Percentiles rank a stretch among this genome's conserved stretches.
phyloP scores from a whole-genome alignment of 805 yeast species.

The Candida caryicola region DNA sequence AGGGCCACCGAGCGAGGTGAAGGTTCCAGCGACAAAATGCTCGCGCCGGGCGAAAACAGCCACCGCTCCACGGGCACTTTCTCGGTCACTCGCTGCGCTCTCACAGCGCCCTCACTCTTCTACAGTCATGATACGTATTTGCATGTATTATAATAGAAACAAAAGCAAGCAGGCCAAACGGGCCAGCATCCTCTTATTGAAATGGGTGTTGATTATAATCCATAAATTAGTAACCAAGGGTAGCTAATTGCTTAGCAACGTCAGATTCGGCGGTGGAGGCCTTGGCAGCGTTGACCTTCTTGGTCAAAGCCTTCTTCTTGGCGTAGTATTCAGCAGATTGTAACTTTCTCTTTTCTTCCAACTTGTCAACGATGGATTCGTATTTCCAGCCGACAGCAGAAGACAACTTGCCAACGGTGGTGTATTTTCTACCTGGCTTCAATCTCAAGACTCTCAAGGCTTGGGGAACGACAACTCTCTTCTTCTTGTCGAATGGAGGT shows the following conservation, averaged over 20 bases:
- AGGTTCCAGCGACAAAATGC: too few relatives aligned
- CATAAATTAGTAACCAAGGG: slow-evolving; percentile 84
- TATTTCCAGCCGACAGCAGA: slow-evolving; percentile 99
- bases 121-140: slow-evolving; percentile 3
- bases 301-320: slow-evolving; percentile 93
- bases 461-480: slow-evolving; percentile 99
- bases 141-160: slow-evolving; percentile 8
- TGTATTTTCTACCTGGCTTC: slow-evolving; percentile 99
- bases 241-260: slow-evolving; percentile 89
- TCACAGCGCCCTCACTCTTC: too few relatives aligned
- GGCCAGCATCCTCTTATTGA: not conserved
- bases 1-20: too few relatives aligned
- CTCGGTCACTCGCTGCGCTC: too few relatives aligned
- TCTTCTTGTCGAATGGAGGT: slow-evolving; percentile 99
- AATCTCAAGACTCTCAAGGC: slow-evolving; percentile 98
- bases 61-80: too few relatives aligned
- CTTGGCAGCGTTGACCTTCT: slow-evolving; percentile 86
- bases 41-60: too few relatives aligned
- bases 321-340: slow-evolving; percentile 99
- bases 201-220: slow-evolving; percentile 12
- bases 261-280: slow-evolving; percentile 86
- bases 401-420: slow-evolving; percentile 95
- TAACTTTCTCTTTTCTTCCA: slow-evolving; percentile 99
- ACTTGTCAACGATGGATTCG: slow-evolving; percentile 95
- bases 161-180: slow-evolving; percentile 2